Percentiles rank a stretch among this genome's conserved stretches.
phyloP scores from a whole-genome alignment of 441 rosid genomes.

The Populus hybrid region DNA sequence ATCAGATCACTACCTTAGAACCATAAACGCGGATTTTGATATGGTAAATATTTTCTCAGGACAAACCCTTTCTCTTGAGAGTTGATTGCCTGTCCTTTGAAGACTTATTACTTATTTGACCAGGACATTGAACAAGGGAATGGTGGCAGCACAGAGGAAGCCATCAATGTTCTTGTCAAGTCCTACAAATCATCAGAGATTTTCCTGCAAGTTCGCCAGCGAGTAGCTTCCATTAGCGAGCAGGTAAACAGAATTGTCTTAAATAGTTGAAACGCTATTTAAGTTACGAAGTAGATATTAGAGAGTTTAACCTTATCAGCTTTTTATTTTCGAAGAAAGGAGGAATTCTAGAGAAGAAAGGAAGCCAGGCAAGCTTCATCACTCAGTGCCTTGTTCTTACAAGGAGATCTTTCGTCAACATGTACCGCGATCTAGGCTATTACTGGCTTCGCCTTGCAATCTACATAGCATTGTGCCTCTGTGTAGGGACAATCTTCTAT shows the following conservation, averaged over 20 bases:
- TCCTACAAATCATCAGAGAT: conserved; percentile 34
- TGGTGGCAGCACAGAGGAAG: conserved; percentile 29
- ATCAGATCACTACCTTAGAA: conserved; percentile 48
- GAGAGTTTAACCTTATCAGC: background rate
- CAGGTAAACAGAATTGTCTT: conserved; percentile 22
- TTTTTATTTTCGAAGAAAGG: conserved; percentile 12
- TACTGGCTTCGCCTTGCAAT: conserved; percentile 53
- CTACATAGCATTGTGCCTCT: conserved; percentile 37
- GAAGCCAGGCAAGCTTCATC: conserved; percentile 45
- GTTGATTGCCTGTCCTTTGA: background rate
- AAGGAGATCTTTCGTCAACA: conserved; percentile 45
- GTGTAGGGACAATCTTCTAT: conserved; percentile 39
- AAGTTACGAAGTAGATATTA: background rate
- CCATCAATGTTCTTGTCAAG: conserved; percentile 31
- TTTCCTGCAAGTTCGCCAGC: conserved; percentile 22
- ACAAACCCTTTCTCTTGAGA: background rate
- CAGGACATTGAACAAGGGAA: conserved; percentile 40
- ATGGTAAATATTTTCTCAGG: conserved; percentile 15
- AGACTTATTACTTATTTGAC: background rate
- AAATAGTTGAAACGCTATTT: background rate
- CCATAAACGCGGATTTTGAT: conserved; percentile 50
- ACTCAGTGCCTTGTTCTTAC: conserved; percentile 45
- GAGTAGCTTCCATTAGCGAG: conserved; percentile 20
- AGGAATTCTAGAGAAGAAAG: conserved; percentile 25
- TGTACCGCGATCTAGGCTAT: conserved; percentile 53